Base-by-base conservation (phyloP, 2,329 filamentous ascomycete species). In the Venturia effusa region DNA sequence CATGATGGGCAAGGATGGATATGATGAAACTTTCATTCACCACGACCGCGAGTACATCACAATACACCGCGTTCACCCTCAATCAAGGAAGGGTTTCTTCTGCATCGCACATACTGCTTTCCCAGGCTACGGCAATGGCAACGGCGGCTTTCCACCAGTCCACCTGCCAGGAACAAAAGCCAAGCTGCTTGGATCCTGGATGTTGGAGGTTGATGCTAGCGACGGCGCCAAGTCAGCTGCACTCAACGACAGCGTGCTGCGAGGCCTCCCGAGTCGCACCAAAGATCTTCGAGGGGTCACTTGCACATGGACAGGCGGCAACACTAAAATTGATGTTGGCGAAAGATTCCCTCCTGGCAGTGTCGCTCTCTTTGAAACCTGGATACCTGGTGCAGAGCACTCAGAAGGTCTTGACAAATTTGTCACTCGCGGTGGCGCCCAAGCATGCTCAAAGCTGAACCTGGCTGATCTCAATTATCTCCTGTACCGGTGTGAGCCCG, bases 21-120 rank as follows among this genome's bases (percentile, higher is more conserved):
- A 96, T 72, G 88, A 92, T 64, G 94, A 99, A 75, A 96, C 92
- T 8, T 93, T 97, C 71, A 91, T 99, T 62, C 93, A 99, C 72
- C 94, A 99, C 73, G 92, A 97, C 67, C 89, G 90, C 64, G 89
- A 99, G 74, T 97, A 96, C 72, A 89, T 99, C 71, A 99, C 94
- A 0, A 91, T 99, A 7, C 94, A 99, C 74, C 84, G 95, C 66
- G 91, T 97, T 2, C 92, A 99, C 71, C 94, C 93, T 0, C 87
- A 90, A 72, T 95, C 90, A 1, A 84, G 94, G 65, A 96, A 94
- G 73, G 94, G 94, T 0, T 93, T 96, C 75, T 97, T 97, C 75
- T 79, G 97, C 59, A 92, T 99, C 69, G 93, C 95, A 0, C 94
- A 97, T 70, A 97, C 94, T 4, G 94, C 95, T 0, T 99, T 93